Evolutionary conservation across 2,329 filamentous ascomycete species (phyloP).

Genomic region (Colletotrichum liaoningense): DNA sequence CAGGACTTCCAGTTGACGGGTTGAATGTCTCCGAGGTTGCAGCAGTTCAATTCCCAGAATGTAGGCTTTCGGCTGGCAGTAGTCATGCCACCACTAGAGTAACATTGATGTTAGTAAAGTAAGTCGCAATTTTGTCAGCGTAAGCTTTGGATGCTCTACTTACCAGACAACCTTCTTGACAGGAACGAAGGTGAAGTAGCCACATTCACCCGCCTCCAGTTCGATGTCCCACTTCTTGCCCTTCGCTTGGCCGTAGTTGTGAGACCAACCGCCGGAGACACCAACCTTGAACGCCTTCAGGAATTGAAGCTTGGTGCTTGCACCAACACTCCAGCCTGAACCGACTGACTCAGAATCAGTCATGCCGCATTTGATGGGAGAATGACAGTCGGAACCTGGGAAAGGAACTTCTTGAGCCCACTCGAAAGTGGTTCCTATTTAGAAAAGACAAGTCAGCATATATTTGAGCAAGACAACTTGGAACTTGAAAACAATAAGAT

Average conservation of each 20-base stretch:
- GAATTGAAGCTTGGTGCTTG: constrained; percentile 42
- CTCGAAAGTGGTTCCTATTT: constrained; percentile 39
- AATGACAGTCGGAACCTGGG: constrained; percentile 47
- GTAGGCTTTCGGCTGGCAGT: neutral
- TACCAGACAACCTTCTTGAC: constrained; percentile 34
- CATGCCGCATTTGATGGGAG: constrained; percentile 46
- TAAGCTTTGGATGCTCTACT: neutral
- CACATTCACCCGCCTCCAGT: constrained; percentile 24
- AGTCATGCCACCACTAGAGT: neutral
- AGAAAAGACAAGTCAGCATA: neutral
- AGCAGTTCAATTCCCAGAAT: too few relatives aligned
- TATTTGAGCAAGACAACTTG: neutral
- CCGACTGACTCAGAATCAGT: constrained; percentile 42
- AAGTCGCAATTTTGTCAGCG: neutral
- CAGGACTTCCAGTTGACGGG: neutral
- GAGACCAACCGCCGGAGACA: constrained; percentile 35
- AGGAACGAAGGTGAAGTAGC: constrained; percentile 38
- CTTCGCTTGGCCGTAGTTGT: neutral
- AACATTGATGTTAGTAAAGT: neutral
- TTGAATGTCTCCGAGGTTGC: too few relatives aligned
- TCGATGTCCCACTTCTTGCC: constrained; percentile 21
- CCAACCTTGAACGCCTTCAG: constrained; percentile 39
- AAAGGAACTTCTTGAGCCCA: constrained; percentile 47
- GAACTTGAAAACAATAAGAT: neutral
- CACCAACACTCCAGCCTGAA: constrained; percentile 44